phyloP scores from a whole-genome alignment of 345 rosid genomes.

The Ricinus communis region DNA sequence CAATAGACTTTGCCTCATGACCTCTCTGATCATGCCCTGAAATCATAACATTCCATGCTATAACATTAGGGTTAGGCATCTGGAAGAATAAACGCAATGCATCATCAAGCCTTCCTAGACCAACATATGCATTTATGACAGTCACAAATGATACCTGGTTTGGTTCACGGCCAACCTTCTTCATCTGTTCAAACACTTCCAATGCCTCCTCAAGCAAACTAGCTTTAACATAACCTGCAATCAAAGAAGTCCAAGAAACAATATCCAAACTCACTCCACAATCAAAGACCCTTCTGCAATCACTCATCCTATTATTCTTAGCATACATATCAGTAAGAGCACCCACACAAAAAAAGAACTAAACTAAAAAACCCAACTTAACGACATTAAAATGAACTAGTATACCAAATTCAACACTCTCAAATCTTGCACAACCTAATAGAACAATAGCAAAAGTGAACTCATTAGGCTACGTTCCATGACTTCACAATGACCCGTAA shows the following conservation, averaged over 20 bases:
- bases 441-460: slow-evolving; percentile 72
- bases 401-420: slow-evolving; percentile 49
- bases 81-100: slow-evolving; percentile 48
- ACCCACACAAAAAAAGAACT: slow-evolving; percentile 64
- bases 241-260: slow-evolving; percentile 86
- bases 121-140: slow-evolving; percentile 53
- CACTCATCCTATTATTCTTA: slow-evolving; percentile 52
- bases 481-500: slow-evolving; percentile 40
- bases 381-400: slow-evolving; percentile 56
- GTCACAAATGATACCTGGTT: slow-evolving; percentile 73
- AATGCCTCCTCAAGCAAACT: slow-evolving; percentile 69
- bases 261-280: slow-evolving; percentile 52
- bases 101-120: slow-evolving; percentile 69
- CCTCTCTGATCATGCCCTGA: slow-evolving; percentile 87
- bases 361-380: slow-evolving; percentile 56
- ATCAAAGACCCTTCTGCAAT: slow-evolving; percentile 65
- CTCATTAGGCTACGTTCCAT: slow-evolving; percentile 57
- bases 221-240: slow-evolving; percentile 69
- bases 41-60: slow-evolving; percentile 93
- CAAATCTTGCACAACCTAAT: slow-evolving; percentile 63
- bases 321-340: slow-evolving; percentile 83
- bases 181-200: slow-evolving; percentile 55
- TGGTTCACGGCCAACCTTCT: slow-evolving; percentile 50
- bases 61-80: slow-evolving; percentile 66
- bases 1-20: slow-evolving; percentile 49